Percentiles rank a stretch among this genome's conserved stretches.
Evolutionary conservation across 345 rosid genomes (phyloP).

Genomic region (Corchorus olitorius): DNA sequence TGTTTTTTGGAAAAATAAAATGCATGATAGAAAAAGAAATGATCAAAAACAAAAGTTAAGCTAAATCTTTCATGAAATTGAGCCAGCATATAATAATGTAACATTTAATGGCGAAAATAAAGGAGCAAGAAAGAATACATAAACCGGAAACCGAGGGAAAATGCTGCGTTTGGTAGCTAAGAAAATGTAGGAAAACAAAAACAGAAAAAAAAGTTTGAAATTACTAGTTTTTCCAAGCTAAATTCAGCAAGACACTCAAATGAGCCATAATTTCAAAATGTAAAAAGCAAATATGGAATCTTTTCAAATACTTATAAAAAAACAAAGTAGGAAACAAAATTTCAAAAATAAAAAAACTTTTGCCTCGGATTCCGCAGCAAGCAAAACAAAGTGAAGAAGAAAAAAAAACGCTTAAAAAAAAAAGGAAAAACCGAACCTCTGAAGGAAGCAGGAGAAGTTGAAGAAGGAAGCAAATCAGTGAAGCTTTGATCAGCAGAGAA

Average conservation of each 20-base stretch:
- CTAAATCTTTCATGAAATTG: neutral
- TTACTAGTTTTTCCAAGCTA: neutral
- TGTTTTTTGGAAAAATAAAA: neutral
- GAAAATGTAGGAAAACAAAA: conserved; percentile 15
- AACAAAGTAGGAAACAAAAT: neutral
- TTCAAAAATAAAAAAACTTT: neutral
- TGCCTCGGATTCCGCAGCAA: conserved; percentile 25
- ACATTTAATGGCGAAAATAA: neutral
- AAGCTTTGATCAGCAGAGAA: conserved; percentile 34
- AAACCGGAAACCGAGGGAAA: neutral
- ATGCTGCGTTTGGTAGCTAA: conserved; percentile 18
- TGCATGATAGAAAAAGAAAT: neutral
- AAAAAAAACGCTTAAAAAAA: neutral
- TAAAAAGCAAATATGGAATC: conserved; percentile 8
- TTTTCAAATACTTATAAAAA: neutral
- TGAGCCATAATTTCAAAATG: neutral
- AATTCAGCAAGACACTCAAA: neutral
- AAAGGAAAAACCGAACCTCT: conserved; percentile 38
- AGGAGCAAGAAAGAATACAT: neutral
- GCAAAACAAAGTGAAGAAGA: conserved; percentile 23
- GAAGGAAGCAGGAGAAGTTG: conserved; percentile 21
- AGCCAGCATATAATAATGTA: neutral
- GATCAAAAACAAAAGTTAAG: neutral
- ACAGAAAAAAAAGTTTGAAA: neutral
- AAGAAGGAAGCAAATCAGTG: conserved; percentile 31